Percentiles rank a stretch among this genome's conserved stretches.
phyloP scores from a whole-genome alignment of 805 yeast species.

The Saturnispora diversa region DNA sequence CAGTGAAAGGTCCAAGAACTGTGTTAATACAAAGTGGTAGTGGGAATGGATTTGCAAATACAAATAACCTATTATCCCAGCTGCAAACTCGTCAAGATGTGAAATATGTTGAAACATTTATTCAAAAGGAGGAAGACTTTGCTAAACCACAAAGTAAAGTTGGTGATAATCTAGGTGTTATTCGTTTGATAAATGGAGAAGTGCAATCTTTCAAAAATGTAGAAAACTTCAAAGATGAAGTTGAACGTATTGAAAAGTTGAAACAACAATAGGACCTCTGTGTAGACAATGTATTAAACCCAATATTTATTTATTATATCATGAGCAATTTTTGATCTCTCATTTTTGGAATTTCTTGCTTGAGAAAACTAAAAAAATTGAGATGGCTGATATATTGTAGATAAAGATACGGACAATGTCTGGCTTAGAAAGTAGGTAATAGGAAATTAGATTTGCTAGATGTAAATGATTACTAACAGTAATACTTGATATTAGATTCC shows the following conservation, averaged over 20 bases:
- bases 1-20: constrained; percentile 48
- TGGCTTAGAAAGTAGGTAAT: constrained; percentile 35
- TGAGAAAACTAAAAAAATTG: neutral
- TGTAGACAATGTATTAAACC: neutral
- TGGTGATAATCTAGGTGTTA: constrained; percentile 43
- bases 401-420: constrained; percentile 25
- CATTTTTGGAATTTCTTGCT: neutral
- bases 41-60: constrained; percentile 11
- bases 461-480: constrained; percentile 11
- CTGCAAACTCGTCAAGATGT: constrained; percentile 15
- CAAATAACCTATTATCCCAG: neutral
- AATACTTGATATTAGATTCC: constrained; percentile 36
- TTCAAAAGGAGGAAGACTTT: constrained; percentile 18
- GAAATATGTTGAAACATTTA: constrained; percentile 20
- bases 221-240: constrained; percentile 33
- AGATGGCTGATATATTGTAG: neutral
- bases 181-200: constrained; percentile 35
- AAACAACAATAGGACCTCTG: constrained; percentile 6
- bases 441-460: too few relatives aligned
- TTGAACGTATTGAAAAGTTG: constrained; percentile 25
- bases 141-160: constrained; percentile 21
- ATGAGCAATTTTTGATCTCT: constrained; percentile 3
- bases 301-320: neutral
- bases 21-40: constrained; percentile 40
- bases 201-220: constrained; percentile 37